Evolutionary conservation across 179 eudicot genomes (phyloP), one percentile per base, ranked within the genome.

Genomic region (Camellia oleifera): DNA sequence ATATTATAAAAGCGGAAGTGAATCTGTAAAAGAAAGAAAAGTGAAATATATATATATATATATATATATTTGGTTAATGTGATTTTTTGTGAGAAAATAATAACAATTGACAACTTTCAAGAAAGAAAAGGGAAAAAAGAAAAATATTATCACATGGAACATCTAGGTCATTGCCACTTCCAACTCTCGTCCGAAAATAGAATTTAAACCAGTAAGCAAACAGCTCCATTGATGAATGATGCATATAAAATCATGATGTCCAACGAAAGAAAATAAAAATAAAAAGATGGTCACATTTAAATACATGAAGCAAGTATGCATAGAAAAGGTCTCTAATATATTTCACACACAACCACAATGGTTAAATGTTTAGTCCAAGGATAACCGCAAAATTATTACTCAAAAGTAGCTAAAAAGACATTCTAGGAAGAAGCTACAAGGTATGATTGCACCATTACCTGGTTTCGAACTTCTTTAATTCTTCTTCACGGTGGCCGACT

Each of bases 401-500:
- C 7, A 11, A 32, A 53, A 53, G 7, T 42, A 5, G 72, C 72
- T 32, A 18, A 68, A 69, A 54, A 67, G 17, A 40, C 5, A 9
- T 15, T 6, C 13, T 67, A 42, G 48, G 7, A 50, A 10, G 61
- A 52, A 72, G n/a, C 3, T 17, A 20, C 13, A 20, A 17, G 44
- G 72, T 32, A 42, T 69, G 61, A 15, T 4, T 17, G 12, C 6
- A 7, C 32, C 58, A 17, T 48, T 11, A 53, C 44, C 63, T 26
- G 64, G 54, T 74, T 5, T 32, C 50, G 7, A 26, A 23, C 23
- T 50, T 74, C 46, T 45, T 48, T n/a, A 44, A 20, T 70, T 78
- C 84, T 82, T 82, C 78, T 82, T 82, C 78, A 77, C 74, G 0
- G 81, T 82, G 45, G 78, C 84, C 8, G 84, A 32, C 72, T 82